Base-by-base conservation (phyloP, 2,329 filamentous ascomycete genomes). In the Penicillium sclerotigenum region DNA sequence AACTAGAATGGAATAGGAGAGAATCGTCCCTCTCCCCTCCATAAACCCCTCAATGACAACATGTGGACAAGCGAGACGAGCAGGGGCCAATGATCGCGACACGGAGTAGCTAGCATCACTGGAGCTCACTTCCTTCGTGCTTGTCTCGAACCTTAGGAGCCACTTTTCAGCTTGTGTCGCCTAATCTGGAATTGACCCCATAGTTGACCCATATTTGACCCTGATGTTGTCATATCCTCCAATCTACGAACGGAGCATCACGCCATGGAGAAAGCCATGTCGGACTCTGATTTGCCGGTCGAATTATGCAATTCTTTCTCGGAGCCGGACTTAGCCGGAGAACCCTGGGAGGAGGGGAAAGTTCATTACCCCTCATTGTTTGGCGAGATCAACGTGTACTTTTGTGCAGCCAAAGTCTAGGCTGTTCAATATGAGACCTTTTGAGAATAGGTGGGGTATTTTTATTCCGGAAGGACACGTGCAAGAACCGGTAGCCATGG, bases 31-130 rank as follows among this genome's bases (percentile, higher is more conserved):
- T 38, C 52, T 40, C 22, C 13, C 7, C 18, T 22, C 20, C 18
- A 20, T 42, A 26, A 29, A 33, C 52, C 52, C 52, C 52, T 51
- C 52, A 51, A 36, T 50, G 36, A 54, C 52, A 50, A 49, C 37
- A 50, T 43, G 6, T 16, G 28, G 48, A 14, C 45, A 41, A 54
- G 14, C 45, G 22, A 28, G 20, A 13, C 34, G 9, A 42, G 40
- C 4, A 52, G 28, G 34, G 24, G 26, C 53, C 53, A 56, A 56
- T 56, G n/a, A 41, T 52, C 31, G 13, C 28, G 38, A 22, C 33
- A 52, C 40, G 47, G 28, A 36, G 47, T 11, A 38, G 40, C 38
- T 40, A 55, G 26, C 26, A 45, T 38, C 18, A n/a, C 28, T 26
- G 3, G 9, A 31, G 33, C 40, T 43, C 24, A 33, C 31, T 55